phyloP scores from a whole-genome alignment of 805 yeast species.

The Metschnikowia gelsemii region DNA sequence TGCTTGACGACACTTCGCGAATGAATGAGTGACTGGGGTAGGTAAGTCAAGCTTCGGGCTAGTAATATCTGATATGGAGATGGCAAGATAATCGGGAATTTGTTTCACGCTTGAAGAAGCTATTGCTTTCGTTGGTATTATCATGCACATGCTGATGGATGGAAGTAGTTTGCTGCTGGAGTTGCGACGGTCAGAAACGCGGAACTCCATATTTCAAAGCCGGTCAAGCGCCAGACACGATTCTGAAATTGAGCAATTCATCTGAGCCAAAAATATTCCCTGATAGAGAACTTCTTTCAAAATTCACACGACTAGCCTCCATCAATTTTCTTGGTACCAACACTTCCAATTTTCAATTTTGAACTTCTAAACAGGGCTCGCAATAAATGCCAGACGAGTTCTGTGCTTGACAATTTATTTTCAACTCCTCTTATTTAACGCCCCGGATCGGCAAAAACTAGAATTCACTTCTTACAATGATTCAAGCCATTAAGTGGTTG shows the following conservation, averaged over 20 bases:
- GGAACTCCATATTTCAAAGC: neutral
- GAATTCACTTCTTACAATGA: too few species aligned
- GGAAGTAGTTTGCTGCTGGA: neutral
- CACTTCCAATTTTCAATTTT: neutral
- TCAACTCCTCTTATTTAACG: neutral
- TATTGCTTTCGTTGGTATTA: neutral
- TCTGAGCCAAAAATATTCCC: too few species aligned
- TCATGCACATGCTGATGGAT: conserved; percentile 4
- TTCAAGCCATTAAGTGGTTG: neutral
- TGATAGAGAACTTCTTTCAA: neutral
- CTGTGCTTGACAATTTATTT: neutral
- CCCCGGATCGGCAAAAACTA: too few species aligned
- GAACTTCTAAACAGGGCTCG: too few species aligned
- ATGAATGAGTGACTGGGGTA: conserved; percentile 8
- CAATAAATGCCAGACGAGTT: too few species aligned
- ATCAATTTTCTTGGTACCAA: neutral
- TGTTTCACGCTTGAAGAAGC: neutral
- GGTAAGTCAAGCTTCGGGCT: conserved; percentile 4
- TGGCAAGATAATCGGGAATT: neutral
- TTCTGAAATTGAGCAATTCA: neutral
- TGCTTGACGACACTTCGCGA: neutral
- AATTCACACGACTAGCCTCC: neutral
- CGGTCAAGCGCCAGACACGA: neutral
- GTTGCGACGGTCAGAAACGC: neutral
- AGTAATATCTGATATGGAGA: neutral